These are phyloP conservation scores for Diplodia intermedia DNA, from an alignment of 2,329 filamentous ascomycete species.

Conservation along the genomic window DNA sequence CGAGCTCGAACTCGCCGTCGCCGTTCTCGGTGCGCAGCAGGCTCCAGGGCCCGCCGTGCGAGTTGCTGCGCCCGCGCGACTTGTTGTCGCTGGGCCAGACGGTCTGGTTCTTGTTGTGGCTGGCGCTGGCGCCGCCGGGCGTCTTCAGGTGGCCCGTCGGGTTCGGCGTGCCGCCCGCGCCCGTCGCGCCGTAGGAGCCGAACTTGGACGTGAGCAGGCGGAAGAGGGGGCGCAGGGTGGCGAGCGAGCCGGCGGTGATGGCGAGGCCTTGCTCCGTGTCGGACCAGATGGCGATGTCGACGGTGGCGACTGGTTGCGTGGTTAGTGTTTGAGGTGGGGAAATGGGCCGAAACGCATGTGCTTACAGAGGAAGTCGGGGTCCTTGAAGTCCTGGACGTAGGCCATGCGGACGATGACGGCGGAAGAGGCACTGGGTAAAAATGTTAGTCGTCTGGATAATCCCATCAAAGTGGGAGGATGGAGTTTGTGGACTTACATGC, in stretches of 20 bases:
- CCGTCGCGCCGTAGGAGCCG: slow-evolving; percentile 5
- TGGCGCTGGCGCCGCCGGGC: slow-evolving; percentile 1
- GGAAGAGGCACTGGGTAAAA: slow-evolving; percentile 39
- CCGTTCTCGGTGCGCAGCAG: slow-evolving; percentile 17
- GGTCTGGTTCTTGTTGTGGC: background rate
- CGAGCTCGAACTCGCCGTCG: slow-evolving; percentile 22
- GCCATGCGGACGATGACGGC: slow-evolving; percentile 47
- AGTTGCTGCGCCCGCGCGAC: slow-evolving; percentile 9
- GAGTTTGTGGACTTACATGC: slow-evolving; percentile 41
- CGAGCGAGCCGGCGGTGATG: slow-evolving; percentile 47
- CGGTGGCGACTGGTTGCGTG: slow-evolving; percentile 35
- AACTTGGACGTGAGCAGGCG: slow-evolving; percentile 34
- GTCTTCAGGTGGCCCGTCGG: background rate
- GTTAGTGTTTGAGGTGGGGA: background rate
- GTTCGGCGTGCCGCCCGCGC: slow-evolving; percentile 7
- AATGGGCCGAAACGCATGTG: background rate
- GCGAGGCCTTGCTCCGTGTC: slow-evolving; percentile 47
- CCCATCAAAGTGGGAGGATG: too few relatives aligned
- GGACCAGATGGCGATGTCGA: slow-evolving; percentile 49
- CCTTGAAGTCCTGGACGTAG: slow-evolving; percentile 45
- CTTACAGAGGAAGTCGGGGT: slow-evolving; percentile 46
- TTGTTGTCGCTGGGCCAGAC: slow-evolving; percentile 15
- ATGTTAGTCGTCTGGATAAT: background rate
- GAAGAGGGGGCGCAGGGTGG: slow-evolving; percentile 48
- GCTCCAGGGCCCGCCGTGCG: slow-evolving; percentile 9